These are phyloP conservation scores for Colletotrichum higginsianum DNA, from an alignment of 2,329 filamentous ascomycete species.

Conservation along the genomic window DNA sequence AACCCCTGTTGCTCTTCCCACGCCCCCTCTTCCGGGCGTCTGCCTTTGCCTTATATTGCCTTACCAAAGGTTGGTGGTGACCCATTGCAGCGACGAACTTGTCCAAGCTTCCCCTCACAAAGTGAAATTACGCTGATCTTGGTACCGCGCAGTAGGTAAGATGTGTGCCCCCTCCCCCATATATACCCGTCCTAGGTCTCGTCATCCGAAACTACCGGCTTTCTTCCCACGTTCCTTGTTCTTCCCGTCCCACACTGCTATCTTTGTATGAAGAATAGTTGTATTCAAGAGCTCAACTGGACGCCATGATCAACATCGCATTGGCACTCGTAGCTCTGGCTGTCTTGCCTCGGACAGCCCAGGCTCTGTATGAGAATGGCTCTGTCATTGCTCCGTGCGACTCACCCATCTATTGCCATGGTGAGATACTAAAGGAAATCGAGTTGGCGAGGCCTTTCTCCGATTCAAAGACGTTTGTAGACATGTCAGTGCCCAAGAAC, in stretches of 20 bases:
- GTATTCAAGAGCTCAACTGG: neutral
- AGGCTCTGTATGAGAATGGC: constrained; percentile 72
- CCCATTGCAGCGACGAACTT: constrained; percentile 21
- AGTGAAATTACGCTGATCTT: constrained; percentile 7
- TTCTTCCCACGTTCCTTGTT: neutral
- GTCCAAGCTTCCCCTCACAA: constrained; percentile 17
- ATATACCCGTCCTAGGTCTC: constrained; percentile 19
- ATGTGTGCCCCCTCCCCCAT: constrained; percentile 8
- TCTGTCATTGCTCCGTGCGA: constrained; percentile 75
- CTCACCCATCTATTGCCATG: constrained; percentile 77
- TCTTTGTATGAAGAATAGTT: constrained; percentile 2
- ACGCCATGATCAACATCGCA: constrained; percentile 17
- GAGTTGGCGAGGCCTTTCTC: constrained; percentile 75
- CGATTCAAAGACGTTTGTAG: constrained; percentile 81
- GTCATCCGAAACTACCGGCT: constrained; percentile 18
- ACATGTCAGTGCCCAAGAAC: constrained; percentile 65
- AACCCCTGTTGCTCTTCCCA: neutral
- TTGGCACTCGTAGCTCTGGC: constrained; percentile 31
- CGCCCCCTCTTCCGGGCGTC: constrained; percentile 9
- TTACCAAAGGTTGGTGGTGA: constrained; percentile 9
- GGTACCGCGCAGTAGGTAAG: neutral
- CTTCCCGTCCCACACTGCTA: neutral
- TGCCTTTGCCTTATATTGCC: constrained; percentile 6
- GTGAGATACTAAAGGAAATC: constrained; percentile 73
- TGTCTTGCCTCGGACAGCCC: constrained; percentile 46